Evolutionary conservation across 345 rosid genomes (phyloP).

Genomic region (Citrus cavaleriei): DNA sequence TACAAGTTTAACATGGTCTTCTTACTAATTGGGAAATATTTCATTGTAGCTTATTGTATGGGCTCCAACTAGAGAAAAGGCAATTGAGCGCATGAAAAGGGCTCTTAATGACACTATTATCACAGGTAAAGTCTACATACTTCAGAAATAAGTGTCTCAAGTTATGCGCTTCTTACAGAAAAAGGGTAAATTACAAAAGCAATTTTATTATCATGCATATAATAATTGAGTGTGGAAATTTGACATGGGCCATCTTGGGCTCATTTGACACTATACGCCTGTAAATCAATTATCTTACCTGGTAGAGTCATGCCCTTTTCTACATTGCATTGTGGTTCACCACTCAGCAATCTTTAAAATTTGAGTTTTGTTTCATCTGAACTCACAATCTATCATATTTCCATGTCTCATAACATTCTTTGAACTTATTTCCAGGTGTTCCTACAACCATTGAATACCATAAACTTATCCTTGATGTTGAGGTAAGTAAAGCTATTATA

Average conservation of each 20-base stretch:
- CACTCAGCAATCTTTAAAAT: not conserved
- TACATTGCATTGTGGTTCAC: not conserved
- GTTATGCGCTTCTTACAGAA: not conserved
- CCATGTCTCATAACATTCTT: not conserved
- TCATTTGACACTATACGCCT: not conserved
- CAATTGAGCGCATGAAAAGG: constrained; percentile 96
- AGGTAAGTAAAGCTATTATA: constrained; percentile 44
- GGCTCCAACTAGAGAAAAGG: constrained; percentile 98
- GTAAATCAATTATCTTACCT: not conserved
- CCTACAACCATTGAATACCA: constrained; percentile 96
- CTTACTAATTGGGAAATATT: constrained; percentile 8
- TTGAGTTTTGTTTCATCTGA: not conserved
- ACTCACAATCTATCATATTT: not conserved
- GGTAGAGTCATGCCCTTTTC: not conserved
- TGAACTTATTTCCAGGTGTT: constrained; percentile 52
- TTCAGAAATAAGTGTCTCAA: not conserved
- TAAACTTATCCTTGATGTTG: constrained; percentile 92
- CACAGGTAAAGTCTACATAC: constrained; percentile 43
- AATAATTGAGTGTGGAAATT: not conserved
- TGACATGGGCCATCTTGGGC: not conserved
- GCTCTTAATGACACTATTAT: constrained; percentile 93
- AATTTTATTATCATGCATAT: not conserved
- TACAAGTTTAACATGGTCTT: constrained; percentile 7
- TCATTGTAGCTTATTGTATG: constrained; percentile 83
- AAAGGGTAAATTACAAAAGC: not conserved